These are phyloP conservation scores for Cryphonectria japonica DNA, from an alignment of 2,329 filamentous ascomycete species.

Conservation along the genomic window DNA sequence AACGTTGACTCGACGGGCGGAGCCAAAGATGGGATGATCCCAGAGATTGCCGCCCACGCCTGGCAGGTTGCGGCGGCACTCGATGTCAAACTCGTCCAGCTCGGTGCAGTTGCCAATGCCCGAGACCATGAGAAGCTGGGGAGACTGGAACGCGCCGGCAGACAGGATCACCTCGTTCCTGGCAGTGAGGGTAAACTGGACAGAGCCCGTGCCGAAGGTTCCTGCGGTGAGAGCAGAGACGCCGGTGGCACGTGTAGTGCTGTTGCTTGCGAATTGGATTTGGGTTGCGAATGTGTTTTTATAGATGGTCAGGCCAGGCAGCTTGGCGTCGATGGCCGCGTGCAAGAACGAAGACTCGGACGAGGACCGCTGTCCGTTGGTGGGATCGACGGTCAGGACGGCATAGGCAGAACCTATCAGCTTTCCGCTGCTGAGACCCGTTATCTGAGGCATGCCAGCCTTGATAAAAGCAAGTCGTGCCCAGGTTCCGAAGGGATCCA, in stretches of 20 bases:
- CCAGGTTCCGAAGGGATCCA: slow-evolving; percentile 25
- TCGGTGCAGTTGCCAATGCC: slow-evolving; percentile 39
- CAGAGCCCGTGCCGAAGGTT: slow-evolving; percentile 18
- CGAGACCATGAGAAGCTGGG: slow-evolving; percentile 41
- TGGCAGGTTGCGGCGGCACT: slow-evolving; percentile 32
- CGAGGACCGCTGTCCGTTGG: slow-evolving; percentile 16
- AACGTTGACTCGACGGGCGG: slow-evolving; percentile 16
- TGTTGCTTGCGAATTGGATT: slow-evolving; percentile 9
- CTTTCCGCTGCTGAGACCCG: slow-evolving; percentile 22
- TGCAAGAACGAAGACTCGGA: slow-evolving; percentile 23
- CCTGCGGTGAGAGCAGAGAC: slow-evolving; percentile 19
- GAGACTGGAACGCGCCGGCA: slow-evolving; percentile 47
- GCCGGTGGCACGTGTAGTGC: slow-evolving; percentile 15
- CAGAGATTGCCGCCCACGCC: slow-evolving; percentile 33
- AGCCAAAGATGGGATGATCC: slow-evolving; percentile 21
- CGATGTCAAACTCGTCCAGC: slow-evolving; percentile 38
- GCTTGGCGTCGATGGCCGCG: slow-evolving; percentile 31
- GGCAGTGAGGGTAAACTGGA: slow-evolving; percentile 20
- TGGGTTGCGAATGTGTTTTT: slow-evolving; percentile 7
- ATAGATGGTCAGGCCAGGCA: slow-evolving; percentile 29
- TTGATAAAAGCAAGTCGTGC: slow-evolving; percentile 14
- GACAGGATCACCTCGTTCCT: slow-evolving; percentile 46
- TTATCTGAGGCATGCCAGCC: slow-evolving; percentile 21
- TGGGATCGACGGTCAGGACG: slow-evolving; percentile 19
- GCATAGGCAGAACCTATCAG: slow-evolving; percentile 21